A percentile compares a stretch with the other conserved stretches of the same genome.
Evolutionary conservation across 345 rosid species (phyloP).

Genomic region (Physaria fendleri): DNA sequence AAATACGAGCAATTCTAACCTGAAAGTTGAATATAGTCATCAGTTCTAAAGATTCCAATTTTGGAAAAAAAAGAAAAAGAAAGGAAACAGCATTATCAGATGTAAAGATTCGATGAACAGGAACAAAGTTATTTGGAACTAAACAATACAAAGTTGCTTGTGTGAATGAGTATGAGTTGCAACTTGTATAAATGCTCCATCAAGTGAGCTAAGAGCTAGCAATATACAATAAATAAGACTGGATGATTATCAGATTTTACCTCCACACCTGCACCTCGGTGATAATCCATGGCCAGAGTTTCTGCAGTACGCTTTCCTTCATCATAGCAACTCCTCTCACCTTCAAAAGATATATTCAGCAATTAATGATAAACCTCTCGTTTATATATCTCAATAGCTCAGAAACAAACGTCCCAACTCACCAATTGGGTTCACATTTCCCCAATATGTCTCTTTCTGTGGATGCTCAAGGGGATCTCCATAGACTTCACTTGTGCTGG

Average conservation of each 20-base stretch:
- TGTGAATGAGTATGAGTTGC: not conserved
- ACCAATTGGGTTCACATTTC: conserved; percentile 97
- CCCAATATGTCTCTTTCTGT: conserved; percentile 98
- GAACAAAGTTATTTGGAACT: not conserved
- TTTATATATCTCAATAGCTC: not conserved
- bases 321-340: conserved; percentile 96
- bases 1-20: conserved; percentile 98
- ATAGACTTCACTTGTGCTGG: conserved; percentile 98
- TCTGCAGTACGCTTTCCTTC: conserved; percentile 99
- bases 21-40: conserved; percentile 26
- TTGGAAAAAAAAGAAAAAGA: not conserved
- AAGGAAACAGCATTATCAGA: not conserved
- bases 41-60: not conserved
- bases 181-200: not conserved
- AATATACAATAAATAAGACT: not conserved
- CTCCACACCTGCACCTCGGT: conserved; percentile 93
- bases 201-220: not conserved
- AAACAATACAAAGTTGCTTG: not conserved
- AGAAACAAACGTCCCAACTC: not conserved
- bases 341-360: conserved; percentile 30
- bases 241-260: conserved; percentile 33
- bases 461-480: conserved; percentile 99
- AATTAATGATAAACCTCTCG: not conserved
- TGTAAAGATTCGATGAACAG: not conserved
- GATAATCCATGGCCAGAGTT: conserved; percentile 93